These are phyloP conservation scores for Globisporangium paroecandrum DNA, from an alignment of 352 stramenopile species.

Conservation along the genomic window DNA sequence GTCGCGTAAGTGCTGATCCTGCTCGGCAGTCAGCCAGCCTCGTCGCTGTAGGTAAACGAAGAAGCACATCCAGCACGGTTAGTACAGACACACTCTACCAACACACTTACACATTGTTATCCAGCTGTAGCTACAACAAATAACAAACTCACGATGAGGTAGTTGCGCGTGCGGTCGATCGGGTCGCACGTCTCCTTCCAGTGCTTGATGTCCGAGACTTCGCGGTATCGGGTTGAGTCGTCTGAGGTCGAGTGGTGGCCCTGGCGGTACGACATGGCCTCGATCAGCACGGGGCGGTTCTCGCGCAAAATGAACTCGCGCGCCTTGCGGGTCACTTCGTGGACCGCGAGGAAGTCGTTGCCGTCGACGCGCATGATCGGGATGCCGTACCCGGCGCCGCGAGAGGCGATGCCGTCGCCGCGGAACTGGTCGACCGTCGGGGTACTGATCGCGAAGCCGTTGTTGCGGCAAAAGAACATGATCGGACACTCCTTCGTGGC, in stretches of 20 bases:
- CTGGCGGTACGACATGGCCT: slow-evolving; percentile 98
- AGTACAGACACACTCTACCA: neutral
- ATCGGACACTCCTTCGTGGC: slow-evolving; percentile 94
- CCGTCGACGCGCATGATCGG: slow-evolving; percentile 96
- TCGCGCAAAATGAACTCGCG: slow-evolving; percentile 89
- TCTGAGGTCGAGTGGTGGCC: slow-evolving; percentile 98
- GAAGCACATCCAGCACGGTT: neutral
- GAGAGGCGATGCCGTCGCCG: slow-evolving; percentile 95
- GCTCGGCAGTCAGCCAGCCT: slow-evolving; percentile 87
- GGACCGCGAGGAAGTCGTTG: slow-evolving; percentile 97
- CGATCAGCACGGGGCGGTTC: slow-evolving; percentile 93
- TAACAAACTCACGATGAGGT: slow-evolving; percentile 66
- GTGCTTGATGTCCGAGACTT: slow-evolving; percentile 90
- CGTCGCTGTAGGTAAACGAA: slow-evolving; percentile 28
- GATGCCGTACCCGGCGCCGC: slow-evolving; percentile 95
- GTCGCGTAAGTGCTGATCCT: slow-evolving; percentile 80
- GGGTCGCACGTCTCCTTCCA: slow-evolving; percentile 90
- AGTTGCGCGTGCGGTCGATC: slow-evolving; percentile 89
- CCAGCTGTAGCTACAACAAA: neutral
- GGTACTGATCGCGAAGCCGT: slow-evolving; percentile 98
- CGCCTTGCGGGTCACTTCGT: slow-evolving; percentile 89
- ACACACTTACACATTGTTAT: neutral
- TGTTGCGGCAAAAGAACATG: slow-evolving; percentile 98
- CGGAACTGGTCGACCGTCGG: slow-evolving; percentile 95
- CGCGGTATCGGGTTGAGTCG: slow-evolving; percentile 95